Percentiles rank a stretch among this genome's conserved stretches.
Conservation (phyloP, 208 protist species). For the Leishmania martiniquensis region DNA sequence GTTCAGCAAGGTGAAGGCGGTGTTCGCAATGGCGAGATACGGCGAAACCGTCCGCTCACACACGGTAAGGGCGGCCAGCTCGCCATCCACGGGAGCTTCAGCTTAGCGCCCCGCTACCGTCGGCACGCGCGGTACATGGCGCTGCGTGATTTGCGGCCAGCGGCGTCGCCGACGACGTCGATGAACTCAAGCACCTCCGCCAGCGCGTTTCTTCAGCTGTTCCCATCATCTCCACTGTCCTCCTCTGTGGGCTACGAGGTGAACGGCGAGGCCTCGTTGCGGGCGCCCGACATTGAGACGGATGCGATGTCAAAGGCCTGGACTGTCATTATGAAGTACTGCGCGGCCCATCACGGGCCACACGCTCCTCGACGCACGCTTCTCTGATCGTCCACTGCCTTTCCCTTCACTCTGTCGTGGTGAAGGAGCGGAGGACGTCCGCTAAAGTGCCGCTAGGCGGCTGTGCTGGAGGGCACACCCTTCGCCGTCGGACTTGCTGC, state of each 20-base stretch:
- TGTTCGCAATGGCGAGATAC: not conserved
- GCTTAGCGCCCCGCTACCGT: conserved; percentile 1
- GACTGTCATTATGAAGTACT: not conserved
- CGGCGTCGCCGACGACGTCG: not conserved
- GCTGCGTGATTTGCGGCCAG: not conserved
- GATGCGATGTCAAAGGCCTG: not conserved
- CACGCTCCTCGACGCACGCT: not conserved
- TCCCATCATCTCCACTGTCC: not conserved
- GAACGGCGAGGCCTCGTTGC: not conserved
- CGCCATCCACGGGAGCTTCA: not conserved
- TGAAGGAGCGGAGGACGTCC: too few relatives aligned
- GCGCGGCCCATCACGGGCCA: not conserved
- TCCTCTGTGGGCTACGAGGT: not conserved
- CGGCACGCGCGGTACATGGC: conserved; percentile 1
- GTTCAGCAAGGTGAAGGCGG: not conserved
- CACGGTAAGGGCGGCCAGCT: not conserved
- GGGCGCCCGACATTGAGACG: not conserved
- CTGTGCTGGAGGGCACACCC: not conserved
- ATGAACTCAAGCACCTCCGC: not conserved
- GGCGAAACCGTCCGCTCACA: not conserved
- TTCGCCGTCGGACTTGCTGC: not conserved
- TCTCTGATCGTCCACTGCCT: not conserved
- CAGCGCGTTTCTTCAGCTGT: conserved; percentile 1
- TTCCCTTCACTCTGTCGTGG: too few relatives aligned
- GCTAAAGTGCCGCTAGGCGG: too few relatives aligned